A percentile compares a stretch with the other conserved stretches of the same genome.
phyloP scores from a whole-genome alignment of 163 green algal genomes.

The Volvox carteri region DNA sequence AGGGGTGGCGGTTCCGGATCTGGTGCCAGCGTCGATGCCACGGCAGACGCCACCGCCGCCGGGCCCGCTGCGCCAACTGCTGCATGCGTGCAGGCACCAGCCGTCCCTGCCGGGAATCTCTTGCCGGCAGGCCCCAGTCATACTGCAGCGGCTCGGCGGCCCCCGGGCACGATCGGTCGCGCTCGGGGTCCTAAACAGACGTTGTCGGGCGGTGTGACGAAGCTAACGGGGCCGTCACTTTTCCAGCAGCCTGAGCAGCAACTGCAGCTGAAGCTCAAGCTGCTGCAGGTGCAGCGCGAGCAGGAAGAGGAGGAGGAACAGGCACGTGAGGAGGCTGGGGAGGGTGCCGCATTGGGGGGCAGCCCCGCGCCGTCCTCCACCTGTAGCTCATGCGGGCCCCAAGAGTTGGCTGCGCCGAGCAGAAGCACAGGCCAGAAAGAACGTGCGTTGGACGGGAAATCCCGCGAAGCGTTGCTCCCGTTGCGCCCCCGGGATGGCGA shows the following conservation, averaged over 20 bases:
- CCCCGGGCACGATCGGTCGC: background rate
- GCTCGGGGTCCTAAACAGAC: background rate
- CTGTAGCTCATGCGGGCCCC: too few relatives aligned
- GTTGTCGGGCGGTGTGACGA: background rate
- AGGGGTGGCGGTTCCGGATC: background rate
- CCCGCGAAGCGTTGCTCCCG: too few relatives aligned
- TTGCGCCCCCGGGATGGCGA: too few relatives aligned
- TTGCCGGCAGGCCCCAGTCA: background rate
- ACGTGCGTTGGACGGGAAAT: too few relatives aligned
- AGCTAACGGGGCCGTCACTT: background rate
- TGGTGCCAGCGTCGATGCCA: background rate
- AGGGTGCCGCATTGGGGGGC: too few relatives aligned
- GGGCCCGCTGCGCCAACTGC: background rate
- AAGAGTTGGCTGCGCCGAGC: too few relatives aligned
- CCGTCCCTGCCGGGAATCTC: background rate
- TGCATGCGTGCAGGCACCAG: background rate
- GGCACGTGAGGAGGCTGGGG: too few relatives aligned
- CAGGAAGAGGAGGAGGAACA: conserved; percentile 22
- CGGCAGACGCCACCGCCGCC: background rate
- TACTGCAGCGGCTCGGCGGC: background rate
- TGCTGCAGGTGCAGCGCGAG: conserved; percentile 45
- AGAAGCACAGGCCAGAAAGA: too few relatives aligned
- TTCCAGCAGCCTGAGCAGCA: conserved; percentile 45
- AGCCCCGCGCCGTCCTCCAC: too few relatives aligned
- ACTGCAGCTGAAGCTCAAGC: conserved; percentile 30